phyloP scores from a whole-genome alignment of 2,329 filamentous ascomycete species.

The Fusarium piperis region DNA sequence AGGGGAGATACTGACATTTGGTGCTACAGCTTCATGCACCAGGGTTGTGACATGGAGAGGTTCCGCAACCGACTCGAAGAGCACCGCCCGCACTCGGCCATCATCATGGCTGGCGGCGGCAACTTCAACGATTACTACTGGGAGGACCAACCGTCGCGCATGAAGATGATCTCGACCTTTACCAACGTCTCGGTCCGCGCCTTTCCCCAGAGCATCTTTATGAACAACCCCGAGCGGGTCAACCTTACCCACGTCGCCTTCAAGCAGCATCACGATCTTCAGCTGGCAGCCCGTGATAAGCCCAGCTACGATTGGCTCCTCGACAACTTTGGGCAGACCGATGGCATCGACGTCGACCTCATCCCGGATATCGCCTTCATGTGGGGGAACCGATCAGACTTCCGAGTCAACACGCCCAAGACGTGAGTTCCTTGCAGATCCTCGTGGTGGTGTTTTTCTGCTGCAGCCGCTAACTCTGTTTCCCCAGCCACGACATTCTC shows the following conservation, averaged over 20 bases:
- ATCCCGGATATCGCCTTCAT: slow-evolving; percentile 43
- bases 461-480: slow-evolving; percentile 13
- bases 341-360: slow-evolving; percentile 38
- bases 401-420: slow-evolving; percentile 38
- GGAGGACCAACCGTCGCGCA: slow-evolving; percentile 43
- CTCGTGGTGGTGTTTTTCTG: not conserved
- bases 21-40: slow-evolving; percentile 37
- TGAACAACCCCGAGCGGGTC: slow-evolving; percentile 37
- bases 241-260: slow-evolving; percentile 31
- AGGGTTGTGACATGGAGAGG: slow-evolving; percentile 36
- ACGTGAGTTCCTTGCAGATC: slow-evolving; percentile 30
- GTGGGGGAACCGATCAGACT: slow-evolving; percentile 42
- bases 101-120: slow-evolving; percentile 43
- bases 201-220: slow-evolving; percentile 41
- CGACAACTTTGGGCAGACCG: slow-evolving; percentile 27
- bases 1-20: slow-evolving; percentile 13
- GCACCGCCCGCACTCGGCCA: slow-evolving; percentile 40
- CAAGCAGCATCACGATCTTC: slow-evolving; percentile 36
- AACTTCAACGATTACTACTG: slow-evolving; percentile 45
- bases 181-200: slow-evolving; percentile 36
- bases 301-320: slow-evolving; percentile 42
- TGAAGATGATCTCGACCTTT: slow-evolving; percentile 43
- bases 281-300: slow-evolving; percentile 39
- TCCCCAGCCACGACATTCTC: slow-evolving; percentile 36
- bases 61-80: slow-evolving; percentile 37